Conservation (phyloP, 2,329 filamentous ascomycete genomes). For the Albophoma yamanashiensis region DNA sequence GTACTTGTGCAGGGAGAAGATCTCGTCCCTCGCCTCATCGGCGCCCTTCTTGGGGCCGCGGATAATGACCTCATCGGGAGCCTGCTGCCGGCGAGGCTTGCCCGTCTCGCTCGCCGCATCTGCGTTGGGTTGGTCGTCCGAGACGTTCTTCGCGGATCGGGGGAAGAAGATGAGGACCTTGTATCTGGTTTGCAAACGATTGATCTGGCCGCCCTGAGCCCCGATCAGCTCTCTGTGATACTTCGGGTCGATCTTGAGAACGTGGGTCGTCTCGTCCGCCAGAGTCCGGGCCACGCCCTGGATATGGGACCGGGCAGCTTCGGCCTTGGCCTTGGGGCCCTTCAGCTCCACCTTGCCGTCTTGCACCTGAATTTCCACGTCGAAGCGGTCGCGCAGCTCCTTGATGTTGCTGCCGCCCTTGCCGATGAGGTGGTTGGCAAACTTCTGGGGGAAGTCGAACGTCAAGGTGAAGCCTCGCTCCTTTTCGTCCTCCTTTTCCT, state of each 20-base stretch:
- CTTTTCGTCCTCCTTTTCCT: constrained; percentile 86
- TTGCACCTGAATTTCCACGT: constrained; percentile 75
- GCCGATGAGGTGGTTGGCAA: constrained; percentile 72
- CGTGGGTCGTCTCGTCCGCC: constrained; percentile 82
- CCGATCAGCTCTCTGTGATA: constrained; percentile 94
- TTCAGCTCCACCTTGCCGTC: constrained; percentile 93
- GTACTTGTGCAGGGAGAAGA: constrained; percentile 81
- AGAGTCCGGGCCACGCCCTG: constrained; percentile 67
- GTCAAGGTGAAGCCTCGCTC: constrained; percentile 78
- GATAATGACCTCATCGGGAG: constrained; percentile 78
- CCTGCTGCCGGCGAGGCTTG: constrained; percentile 60
- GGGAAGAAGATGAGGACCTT: constrained; percentile 95
- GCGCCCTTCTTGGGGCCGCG: constrained; percentile 89
- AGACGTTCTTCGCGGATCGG: constrained; percentile 44
- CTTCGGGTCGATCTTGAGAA: constrained; percentile 83
- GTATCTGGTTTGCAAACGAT: constrained; percentile 85
- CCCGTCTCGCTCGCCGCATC: constrained; percentile 61
- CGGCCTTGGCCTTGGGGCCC: constrained; percentile 89
- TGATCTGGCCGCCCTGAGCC: constrained; percentile 76
- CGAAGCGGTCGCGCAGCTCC: constrained; percentile 55
- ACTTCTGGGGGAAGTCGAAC: constrained; percentile 94
- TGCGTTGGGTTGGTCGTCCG: constrained; percentile 59
- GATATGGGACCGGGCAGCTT: constrained; percentile 76
- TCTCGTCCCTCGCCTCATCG: constrained; percentile 83
- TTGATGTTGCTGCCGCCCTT: constrained; percentile 57